A percentile compares a stretch with the other conserved stretches of the same genome.
These are phyloP conservation scores for Acrodontium crateriforme DNA, from an alignment of 2,329 filamentous ascomycete species.

Conservation along the genomic window DNA sequence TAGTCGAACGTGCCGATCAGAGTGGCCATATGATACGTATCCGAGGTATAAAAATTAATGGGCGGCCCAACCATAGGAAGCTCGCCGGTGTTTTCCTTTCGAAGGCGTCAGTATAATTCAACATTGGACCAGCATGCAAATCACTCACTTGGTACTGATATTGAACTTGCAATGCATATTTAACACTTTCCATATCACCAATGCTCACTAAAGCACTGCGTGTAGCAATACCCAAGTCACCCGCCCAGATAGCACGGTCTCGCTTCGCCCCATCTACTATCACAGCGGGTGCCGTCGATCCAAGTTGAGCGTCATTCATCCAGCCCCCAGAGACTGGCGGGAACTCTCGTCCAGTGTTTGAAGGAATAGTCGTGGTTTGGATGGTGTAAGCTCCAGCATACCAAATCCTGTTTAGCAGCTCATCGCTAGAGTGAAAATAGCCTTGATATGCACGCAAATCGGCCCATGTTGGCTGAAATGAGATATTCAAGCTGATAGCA, in stretches of 20 bases:
- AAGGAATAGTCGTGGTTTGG: constrained; percentile 24
- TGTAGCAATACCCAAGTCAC: constrained; percentile 38
- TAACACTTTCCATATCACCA: constrained; percentile 32
- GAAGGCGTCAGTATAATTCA: constrained; percentile 8
- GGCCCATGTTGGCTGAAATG: constrained; percentile 38
- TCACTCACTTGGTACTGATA: constrained; percentile 27
- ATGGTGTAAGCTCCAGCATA: constrained; percentile 36
- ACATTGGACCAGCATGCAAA: constrained; percentile 6
- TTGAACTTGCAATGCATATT: constrained; percentile 34
- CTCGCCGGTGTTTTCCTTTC: constrained; percentile 9
- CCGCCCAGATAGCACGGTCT: constrained; percentile 29
- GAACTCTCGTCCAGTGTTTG: constrained; percentile 18
- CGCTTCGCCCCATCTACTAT: constrained; percentile 28
- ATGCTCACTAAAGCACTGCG: constrained; percentile 26
- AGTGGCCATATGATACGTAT: constrained; percentile 42
- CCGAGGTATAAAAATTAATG: constrained; percentile 7
- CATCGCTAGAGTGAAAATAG: constrained; percentile 23
- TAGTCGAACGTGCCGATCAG: constrained; percentile 33
- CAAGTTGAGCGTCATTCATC: constrained; percentile 24
- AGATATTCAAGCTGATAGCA: constrained; percentile 30
- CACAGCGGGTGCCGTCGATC: constrained; percentile 20
- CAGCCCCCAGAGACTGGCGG: constrained; percentile 13
- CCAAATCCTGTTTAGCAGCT: constrained; percentile 43
- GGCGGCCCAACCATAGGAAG: constrained; percentile 9
- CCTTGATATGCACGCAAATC: constrained; percentile 25